Conservation (phyloP, 495 filamentous ascomycete species). For the Lepidopterella palustris region DNA sequence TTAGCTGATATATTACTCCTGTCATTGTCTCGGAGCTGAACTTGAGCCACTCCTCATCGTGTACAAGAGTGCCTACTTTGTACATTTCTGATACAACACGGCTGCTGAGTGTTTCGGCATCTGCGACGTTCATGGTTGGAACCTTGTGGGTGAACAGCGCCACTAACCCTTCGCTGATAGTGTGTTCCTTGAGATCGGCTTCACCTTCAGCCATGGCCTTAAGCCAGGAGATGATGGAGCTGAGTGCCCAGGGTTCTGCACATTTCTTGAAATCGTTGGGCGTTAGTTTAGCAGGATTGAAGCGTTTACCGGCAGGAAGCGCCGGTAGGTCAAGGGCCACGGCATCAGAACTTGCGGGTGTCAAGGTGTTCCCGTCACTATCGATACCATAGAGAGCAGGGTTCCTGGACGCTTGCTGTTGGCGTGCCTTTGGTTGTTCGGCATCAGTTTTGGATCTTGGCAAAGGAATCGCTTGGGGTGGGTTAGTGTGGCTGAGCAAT, state of each 20-base stretch:
- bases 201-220: conserved; percentile 80
- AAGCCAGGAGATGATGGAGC: conserved; percentile 79
- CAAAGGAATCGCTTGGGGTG: conserved; percentile 72
- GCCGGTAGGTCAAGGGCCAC: conserved; percentile 45
- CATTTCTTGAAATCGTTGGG: conserved; percentile 80
- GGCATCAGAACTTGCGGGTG: conserved; percentile 44
- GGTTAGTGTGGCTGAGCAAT: conserved; percentile 69
- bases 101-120: conserved; percentile 81
- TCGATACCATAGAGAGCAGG: conserved; percentile 39
- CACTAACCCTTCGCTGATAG: conserved; percentile 78
- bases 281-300: conserved; percentile 80
- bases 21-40: conserved; percentile 68
- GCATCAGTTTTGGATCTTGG: conserved; percentile 94
- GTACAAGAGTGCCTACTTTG: conserved; percentile 65
- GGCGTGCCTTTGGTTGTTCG: conserved; percentile 49
- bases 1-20: conserved; percentile 89
- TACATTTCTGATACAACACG: conserved; percentile 79
- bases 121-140: conserved; percentile 96
- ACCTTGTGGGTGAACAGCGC: conserved; percentile 93
- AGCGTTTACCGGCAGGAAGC: conserved; percentile 44
- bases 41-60: conserved; percentile 97
- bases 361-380: conserved; percentile 41
- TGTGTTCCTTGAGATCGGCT: conserved; percentile 71
- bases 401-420: conserved; percentile 40
- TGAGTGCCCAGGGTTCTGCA: conserved; percentile 86